Evolutionary conservation across 2,329 filamentous ascomycete genomes (phyloP).

Genomic region (Tolypocladium amazonense): DNA sequence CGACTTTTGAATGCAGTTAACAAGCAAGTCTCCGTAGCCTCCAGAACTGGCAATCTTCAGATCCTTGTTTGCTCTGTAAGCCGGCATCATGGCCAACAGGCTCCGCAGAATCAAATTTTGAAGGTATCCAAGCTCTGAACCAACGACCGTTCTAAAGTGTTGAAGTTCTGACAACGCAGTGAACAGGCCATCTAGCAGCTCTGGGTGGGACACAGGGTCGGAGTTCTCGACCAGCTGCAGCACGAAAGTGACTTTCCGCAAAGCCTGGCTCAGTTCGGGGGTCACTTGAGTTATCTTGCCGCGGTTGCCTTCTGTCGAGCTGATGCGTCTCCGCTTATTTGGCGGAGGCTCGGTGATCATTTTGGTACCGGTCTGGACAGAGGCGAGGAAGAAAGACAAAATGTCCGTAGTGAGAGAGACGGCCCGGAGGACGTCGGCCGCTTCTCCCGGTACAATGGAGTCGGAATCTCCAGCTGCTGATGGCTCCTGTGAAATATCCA

Average conservation of each 20-base stretch:
- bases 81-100: conserved; percentile 73
- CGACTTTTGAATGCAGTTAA: conserved; percentile 88
- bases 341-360: conserved; percentile 62
- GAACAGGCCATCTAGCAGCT: conserved; percentile 72
- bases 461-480: conserved; percentile 18
- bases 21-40: conserved; percentile 80
- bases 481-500: conserved; percentile 46
- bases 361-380: conserved; percentile 61
- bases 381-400: conserved; percentile 61
- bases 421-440: conserved; percentile 61
- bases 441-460: conserved; percentile 40
- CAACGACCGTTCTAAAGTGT: conserved; percentile 68
- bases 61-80: conserved; percentile 50
- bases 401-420: conserved; percentile 65
- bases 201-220: conserved; percentile 61
- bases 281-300: conserved; percentile 51
- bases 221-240: conserved; percentile 81
- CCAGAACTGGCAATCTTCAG: conserved; percentile 65
- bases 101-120: conserved; percentile 77
- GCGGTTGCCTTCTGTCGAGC: conserved; percentile 55
- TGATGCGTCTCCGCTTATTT: conserved; percentile 71
- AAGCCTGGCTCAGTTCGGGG: conserved; percentile 52
- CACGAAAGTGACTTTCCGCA: conserved; percentile 75
- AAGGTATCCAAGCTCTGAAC: conserved; percentile 82
- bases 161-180: conserved; percentile 78